Base-by-base conservation (phyloP, 2,329 filamentous ascomycete genomes). In the Niveomyces coronatus region DNA sequence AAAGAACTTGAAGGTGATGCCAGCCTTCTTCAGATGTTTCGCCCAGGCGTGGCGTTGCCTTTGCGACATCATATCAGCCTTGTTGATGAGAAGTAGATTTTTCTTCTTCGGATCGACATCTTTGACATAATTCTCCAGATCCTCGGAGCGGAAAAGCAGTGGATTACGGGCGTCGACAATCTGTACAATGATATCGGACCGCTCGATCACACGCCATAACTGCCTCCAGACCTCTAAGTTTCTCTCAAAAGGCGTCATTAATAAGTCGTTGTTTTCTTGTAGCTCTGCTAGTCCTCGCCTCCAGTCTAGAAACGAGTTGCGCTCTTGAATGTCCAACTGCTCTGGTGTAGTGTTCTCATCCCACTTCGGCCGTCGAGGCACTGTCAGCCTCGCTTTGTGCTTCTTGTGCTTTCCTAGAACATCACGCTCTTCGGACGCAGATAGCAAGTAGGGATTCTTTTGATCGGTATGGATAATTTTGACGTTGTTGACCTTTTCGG, bases 151-250 rank as follows among this genome's bases (percentile, higher is more conserved):
- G 65, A 96, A 98, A 49, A 96, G 73, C 14, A 98, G 68, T 3
- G 91, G 91, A 58, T 95, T 95, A 53, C 91, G 74, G 8, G 93
- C 91, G 64, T 98, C 91, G 38, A 98, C 91, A 65, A 98, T 98
- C 67, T 98, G 91, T 24, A 98, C 91, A 4, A 98, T 76, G 28
- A 98, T 66, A 59, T 98, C 91, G 13, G 87, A 95, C 44, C 91
- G 74, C 68, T 98, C 91, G 52, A 98, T 95, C 42, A 98, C 91
- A 64, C 91, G 78, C 91, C 91, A 98, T 50, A 98, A 57, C 61
- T 98, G 91, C 56, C 91, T 79, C 91, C 91, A 98, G 19, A 98
- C 91, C 55, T 98, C 93, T 44, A 98, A 56, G 56, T 98, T 98
- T 43, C 91, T 76, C 69, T 98, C 91, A 53, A 98, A 98, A 0